Evolutionary conservation across 78 protist genomes (phyloP).

Genomic region (Dictyostelium brefeldianum): DNA sequence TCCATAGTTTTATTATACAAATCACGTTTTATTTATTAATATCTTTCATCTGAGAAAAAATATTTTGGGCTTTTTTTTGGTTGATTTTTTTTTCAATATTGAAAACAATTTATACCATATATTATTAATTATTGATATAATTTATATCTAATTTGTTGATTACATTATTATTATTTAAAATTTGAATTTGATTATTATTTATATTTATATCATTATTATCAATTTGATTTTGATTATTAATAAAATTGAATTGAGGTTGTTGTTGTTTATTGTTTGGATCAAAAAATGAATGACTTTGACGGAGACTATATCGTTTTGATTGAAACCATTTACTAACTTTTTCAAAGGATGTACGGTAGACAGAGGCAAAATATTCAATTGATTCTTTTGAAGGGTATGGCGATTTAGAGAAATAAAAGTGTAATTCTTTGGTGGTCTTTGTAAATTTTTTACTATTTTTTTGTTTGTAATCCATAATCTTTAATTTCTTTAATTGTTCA

Average conservation of each 20-base stretch:
- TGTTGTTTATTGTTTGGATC: background rate
- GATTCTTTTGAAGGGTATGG: background rate
- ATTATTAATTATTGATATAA: background rate
- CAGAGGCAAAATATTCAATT: background rate
- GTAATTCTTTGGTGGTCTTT: background rate
- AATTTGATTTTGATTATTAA: too few species aligned
- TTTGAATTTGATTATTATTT: too few species aligned
- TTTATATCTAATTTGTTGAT: background rate
- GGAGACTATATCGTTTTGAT: background rate
- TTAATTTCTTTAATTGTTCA: background rate
- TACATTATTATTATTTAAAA: too few species aligned
- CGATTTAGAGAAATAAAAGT: background rate
- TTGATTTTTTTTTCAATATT: too few species aligned
- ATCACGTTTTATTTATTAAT: too few species aligned
- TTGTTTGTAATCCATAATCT: background rate
- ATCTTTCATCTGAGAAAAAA: too few species aligned
- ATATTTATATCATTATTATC: too few species aligned
- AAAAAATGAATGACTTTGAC: background rate
- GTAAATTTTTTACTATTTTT: background rate
- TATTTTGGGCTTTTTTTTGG: too few species aligned
- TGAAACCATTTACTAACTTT: background rate
- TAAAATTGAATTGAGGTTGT: too few species aligned
- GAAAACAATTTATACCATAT: too few species aligned
- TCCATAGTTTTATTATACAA: too few species aligned
- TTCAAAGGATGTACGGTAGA: background rate